A percentile compares a stretch with the other conserved stretches of the same genome.
phyloP scores from a whole-genome alignment of 345 rosid genomes.

The Brassica carinata region DNA sequence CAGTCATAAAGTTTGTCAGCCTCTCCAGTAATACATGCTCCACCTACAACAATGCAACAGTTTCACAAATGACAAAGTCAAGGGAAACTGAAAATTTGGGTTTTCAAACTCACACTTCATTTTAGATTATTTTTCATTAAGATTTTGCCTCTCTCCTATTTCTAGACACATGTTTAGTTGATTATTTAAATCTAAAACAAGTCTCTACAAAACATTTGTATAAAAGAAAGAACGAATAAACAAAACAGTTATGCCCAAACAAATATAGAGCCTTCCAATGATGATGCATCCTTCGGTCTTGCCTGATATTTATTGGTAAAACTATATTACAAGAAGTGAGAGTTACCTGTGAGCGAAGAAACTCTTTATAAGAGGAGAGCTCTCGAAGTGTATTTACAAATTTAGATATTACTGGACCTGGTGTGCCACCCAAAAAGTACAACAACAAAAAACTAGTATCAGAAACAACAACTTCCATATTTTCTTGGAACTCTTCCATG shows the following conservation, averaged over 20 bases:
- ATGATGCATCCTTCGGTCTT: background rate
- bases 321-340: slow-evolving; percentile 1
- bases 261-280: background rate
- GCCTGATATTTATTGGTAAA: background rate
- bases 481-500: background rate
- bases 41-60: slow-evolving; percentile 50
- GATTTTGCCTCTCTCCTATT: background rate
- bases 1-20: slow-evolving; percentile 58
- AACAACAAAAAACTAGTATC: slow-evolving; percentile 1
- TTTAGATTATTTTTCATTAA: background rate
- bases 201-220: background rate
- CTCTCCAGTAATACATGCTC: slow-evolving; percentile 79
- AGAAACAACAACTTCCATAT: background rate
- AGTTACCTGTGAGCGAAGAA: slow-evolving; percentile 82
- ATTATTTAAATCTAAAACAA: background rate
- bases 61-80: background rate
- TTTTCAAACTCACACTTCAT: background rate
- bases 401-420: slow-evolving; percentile 80
- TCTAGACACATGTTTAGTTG: background rate
- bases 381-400: slow-evolving; percentile 73
- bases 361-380: slow-evolving; percentile 77
- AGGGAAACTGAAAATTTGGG: background rate
- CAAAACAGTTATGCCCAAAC: background rate
- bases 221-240: background rate
- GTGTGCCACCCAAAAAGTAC: slow-evolving; percentile 7